Evolutionary conservation across 805 yeast genomes (phyloP), one percentile per base, ranked within the genome.

Genomic region (Candida pseudofarinosa): DNA sequence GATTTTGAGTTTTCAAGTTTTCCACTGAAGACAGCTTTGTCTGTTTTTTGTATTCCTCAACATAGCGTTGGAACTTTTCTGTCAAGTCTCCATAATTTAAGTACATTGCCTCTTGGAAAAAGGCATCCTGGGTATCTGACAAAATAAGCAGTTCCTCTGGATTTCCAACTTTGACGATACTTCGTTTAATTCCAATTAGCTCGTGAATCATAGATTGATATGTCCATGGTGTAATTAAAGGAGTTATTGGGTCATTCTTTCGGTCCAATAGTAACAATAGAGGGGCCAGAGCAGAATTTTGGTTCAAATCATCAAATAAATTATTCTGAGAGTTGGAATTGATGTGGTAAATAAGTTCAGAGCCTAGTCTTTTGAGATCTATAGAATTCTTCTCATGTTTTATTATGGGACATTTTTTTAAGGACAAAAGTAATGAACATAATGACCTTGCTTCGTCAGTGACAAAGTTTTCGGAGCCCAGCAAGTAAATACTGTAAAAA

Each of bases 191-290:
- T 2, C 91, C 96, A 23, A 93, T 69, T 17, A 89, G 74, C 59
- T 95, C 98, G 60, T 91, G 96, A 14, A 93, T 88, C 98, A 93
- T 91, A 2, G 97, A 86, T 59, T 91, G 98, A 63, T 88, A 93
- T 1, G 99, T 90, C 99, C 99, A 93, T 2, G 98, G 99, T 33
- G 84, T 79, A 38, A 93, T 66, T 23, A 93, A 72, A 1, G 99
- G 97, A 0, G 99, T 91, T 12, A 91, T 71, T 2, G 99, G 97
- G 63, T 93, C 99, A 55, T 80, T 85, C 44, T 81, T 78, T 41
- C 99, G 73, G 62, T 93, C 98, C 38, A 93, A 56, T 2, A 93
- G 70, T 10, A 93, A 62, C 37, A 95, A 63, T 5, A 85, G 55
- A 1, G 97, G 95, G 1, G 89, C 79, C 0, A 82, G 67, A 56